These are phyloP conservation scores for Gossypium anomalum DNA, from an alignment of 345 rosid genomes.

Conservation along the genomic window DNA sequence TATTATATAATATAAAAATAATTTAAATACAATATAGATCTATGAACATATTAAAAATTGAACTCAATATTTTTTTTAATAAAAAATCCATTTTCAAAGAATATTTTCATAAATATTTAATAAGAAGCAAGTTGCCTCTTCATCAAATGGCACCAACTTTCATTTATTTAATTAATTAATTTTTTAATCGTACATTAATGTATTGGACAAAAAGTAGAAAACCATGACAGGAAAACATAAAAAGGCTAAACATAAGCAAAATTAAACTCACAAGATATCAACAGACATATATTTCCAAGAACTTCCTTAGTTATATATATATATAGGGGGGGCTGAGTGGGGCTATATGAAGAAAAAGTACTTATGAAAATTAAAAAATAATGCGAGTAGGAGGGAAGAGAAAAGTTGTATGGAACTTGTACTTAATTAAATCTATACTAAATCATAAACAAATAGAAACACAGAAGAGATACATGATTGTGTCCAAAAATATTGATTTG, in stretches of 20 bases:
- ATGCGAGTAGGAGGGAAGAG: neutral
- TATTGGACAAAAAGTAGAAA: neutral
- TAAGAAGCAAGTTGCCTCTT: neutral
- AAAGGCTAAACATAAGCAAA: neutral
- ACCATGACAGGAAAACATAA: neutral
- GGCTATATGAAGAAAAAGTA: neutral
- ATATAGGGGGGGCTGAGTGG: neutral
- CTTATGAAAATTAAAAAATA: neutral
- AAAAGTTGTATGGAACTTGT: neutral
- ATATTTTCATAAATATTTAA: neutral
- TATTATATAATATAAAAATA: no score
- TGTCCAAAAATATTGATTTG: neutral
- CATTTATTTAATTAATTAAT: neutral
- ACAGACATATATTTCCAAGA: constrained; percentile 1
- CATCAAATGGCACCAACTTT: neutral
- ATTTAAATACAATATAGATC: no score
- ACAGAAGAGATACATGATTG: neutral
- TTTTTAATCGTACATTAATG: neutral
- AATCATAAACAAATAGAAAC: neutral
- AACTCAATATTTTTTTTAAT: no score
- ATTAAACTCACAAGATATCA: neutral
- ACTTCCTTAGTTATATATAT: neutral
- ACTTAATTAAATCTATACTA: neutral
- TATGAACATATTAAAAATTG: no score
- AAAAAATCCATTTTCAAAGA: no score